Conservation (phyloP, 768 basidiomycete species). For the Pholiota molesta region DNA sequence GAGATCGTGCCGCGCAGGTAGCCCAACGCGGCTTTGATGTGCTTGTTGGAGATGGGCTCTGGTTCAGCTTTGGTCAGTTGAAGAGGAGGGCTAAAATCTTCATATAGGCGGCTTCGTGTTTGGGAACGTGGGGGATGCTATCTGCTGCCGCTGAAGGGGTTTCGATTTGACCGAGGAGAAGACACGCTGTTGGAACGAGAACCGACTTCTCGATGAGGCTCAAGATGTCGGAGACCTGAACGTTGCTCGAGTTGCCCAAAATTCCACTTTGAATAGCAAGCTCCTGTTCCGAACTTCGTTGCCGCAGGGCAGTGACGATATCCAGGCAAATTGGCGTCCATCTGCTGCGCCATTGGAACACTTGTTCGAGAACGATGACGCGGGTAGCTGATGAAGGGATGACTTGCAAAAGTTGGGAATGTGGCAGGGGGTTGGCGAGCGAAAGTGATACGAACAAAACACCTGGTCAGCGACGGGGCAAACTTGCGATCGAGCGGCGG, state of each 20-base stretch:
- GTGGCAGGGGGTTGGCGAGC: conserved; percentile 73
- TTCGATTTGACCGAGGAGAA: conserved; percentile 50
- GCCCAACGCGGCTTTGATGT: conserved; percentile 95
- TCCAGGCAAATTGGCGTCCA: conserved; percentile 91
- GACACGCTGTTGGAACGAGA: conserved; percentile 38
- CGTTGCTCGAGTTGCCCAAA: conserved; percentile 51
- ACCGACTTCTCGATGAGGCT: conserved; percentile 51
- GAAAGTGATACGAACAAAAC: conserved; percentile 66
- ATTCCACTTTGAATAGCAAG: conserved; percentile 64
- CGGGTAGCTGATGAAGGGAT: conserved; percentile 69
- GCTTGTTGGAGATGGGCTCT: conserved; percentile 97
- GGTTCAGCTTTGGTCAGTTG: conserved; percentile 86
- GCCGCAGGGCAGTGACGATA: conserved; percentile 71
- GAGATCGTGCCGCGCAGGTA: conserved; percentile 94
- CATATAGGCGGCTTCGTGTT: conserved; percentile 90
- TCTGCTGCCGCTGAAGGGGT: conserved; percentile 28
- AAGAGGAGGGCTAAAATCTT: conserved; percentile 86
- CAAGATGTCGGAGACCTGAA: conserved; percentile 48
- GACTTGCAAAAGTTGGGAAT: conserved; percentile 53
- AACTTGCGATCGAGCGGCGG: too few relatives aligned
- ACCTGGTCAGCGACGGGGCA: too few relatives aligned
- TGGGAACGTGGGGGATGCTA: conserved; percentile 69
- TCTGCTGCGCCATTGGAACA: conserved; percentile 74
- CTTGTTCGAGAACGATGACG: conserved; percentile 83
- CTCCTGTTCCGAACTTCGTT: conserved; percentile 47